Evolutionary conservation across 192 early-diverging fungal species (phyloP).

Genomic region (Entomortierella chlamydospora): DNA sequence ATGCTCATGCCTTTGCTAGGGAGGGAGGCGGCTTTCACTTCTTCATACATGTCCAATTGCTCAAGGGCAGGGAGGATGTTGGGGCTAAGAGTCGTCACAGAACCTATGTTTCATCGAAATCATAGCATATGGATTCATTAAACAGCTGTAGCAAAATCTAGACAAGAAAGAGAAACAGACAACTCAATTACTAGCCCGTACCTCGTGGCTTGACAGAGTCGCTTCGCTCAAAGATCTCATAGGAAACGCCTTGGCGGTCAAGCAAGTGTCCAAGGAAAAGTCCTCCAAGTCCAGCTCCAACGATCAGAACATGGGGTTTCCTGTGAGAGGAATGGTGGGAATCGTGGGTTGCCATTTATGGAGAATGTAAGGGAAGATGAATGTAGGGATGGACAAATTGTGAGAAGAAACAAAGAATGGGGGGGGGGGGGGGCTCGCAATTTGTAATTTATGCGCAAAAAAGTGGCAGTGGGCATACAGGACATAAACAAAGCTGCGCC

Average conservation of each 20-base stretch:
- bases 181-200: no score
- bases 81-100: constrained; percentile 5
- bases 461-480: no score
- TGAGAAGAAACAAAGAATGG: no score
- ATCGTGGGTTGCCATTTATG: no score
- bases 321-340: neutral
- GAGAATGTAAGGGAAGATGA: no score
- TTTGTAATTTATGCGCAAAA: no score
- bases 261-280: constrained; percentile 17
- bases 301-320: constrained; percentile 11
- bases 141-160: no score
- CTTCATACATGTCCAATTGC: constrained; percentile 8
- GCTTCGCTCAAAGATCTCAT: constrained; percentile 19
- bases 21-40: neutral
- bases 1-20: neutral
- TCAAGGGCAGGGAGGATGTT: constrained; percentile 15
- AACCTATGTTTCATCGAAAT: neutral
- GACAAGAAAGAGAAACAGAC: no score
- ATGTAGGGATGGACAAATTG: no score
- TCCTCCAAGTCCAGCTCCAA: constrained; percentile 28
- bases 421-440: no score
- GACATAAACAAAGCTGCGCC: no score
- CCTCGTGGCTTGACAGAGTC: constrained; percentile 9
- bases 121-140: neutral
- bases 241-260: constrained; percentile 9